Evolutionary conservation across 371 early-diverging fungal species (phyloP), one percentile per base, ranked within the genome.

Genomic region (Actinomortierella ambigua): DNA sequence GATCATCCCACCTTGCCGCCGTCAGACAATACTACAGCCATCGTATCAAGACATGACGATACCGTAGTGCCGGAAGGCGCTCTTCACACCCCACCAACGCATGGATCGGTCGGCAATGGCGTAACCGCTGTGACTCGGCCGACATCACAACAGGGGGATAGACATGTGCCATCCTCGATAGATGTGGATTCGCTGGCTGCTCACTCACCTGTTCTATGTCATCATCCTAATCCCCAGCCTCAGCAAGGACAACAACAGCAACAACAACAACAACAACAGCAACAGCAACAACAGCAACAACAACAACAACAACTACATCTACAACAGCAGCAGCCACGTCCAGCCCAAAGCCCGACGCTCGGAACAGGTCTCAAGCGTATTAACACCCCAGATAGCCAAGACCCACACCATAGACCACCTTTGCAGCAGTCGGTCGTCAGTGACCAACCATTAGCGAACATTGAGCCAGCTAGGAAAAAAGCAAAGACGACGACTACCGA

Each of bases 401-500:
- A 23, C 15, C 51, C 26, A 27, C 18, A 51, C 0, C 60, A 46
- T 14, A 40, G 22, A 17, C n/a, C 28, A 7, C 47, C 50, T n/a
- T 53, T 53, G 44, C 9, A 18, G 3, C 8, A 18, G 20, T 18
- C 18, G 47, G 7, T 51, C n/a, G 15, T 42, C 55, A 59, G 53
- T 39, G 23, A 49, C 44, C 59, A 64, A 50, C 64, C 63, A 0
- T 17, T 40, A 2, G 15, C 63, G n/a, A 26, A 41, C 9, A 43
- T 39, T 46, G 44, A 15, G 2, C 73, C 66, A 14, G 55, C 63
- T 27, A 71, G 62, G 57, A 71, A 71, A 44, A 65, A 59, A 41
- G 53, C 54, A 39, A 71, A 62, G 40, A 63, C 59, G 3, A 63
- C 61, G 22, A 24, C 34, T 22, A 8, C 53, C 29, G 61, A 65